These are phyloP conservation scores for Nemania sp. DNA, from an alignment of 2,329 filamentous ascomycete species.

Conservation along the genomic window DNA sequence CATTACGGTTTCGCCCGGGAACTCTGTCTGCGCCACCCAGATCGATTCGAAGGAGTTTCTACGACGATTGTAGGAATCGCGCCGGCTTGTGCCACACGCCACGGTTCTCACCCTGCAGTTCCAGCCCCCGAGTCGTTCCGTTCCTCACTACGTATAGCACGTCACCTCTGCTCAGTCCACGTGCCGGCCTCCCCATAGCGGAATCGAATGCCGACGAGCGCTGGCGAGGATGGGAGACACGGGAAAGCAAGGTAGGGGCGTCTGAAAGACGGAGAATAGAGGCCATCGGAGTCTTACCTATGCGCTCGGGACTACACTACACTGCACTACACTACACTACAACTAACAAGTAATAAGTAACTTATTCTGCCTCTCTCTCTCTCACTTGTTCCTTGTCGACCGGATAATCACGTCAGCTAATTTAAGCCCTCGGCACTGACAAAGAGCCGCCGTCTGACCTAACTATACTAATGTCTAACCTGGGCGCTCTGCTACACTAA, in stretches of 20 bases:
- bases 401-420: conserved; percentile 13
- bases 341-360: background rate
- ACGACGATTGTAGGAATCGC: background rate
- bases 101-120: background rate
- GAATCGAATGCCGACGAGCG: too few relatives aligned
- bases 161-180: too few relatives aligned
- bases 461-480: background rate
- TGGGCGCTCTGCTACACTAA: background rate
- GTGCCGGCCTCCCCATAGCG: too few relatives aligned
- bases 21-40: background rate
- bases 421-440: background rate
- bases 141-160: background rate
- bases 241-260: too few relatives aligned
- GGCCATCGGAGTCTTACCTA: too few relatives aligned
- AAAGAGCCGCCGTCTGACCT: conserved; percentile 7
- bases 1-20: background rate
- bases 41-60: background rate
- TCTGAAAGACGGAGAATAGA: too few relatives aligned
- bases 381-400: background rate
- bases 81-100: background rate
- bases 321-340: too few relatives aligned
- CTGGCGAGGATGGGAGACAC: too few relatives aligned
- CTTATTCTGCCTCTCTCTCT: too few relatives aligned
- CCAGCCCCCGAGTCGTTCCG: background rate
- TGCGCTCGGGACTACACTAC: too few relatives aligned